phyloP scores from a whole-genome alignment of 1,284 basidiomycete species.

The Fomitopsis palustris region DNA sequence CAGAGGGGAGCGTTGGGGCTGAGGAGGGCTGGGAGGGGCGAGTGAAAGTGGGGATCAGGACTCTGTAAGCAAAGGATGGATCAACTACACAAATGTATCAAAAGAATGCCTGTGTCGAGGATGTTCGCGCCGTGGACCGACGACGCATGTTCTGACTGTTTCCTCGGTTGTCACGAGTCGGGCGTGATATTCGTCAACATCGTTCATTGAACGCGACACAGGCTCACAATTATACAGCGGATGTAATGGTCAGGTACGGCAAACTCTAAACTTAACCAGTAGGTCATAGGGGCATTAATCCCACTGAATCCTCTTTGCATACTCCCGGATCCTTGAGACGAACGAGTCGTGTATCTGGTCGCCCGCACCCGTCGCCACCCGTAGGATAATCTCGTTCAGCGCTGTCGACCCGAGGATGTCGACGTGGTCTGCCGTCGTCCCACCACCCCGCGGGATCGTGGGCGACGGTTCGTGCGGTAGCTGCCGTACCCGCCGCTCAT shows the following conservation, averaged over 20 bases:
- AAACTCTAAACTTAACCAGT: too few relatives aligned
- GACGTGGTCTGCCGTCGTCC: constrained; percentile 89
- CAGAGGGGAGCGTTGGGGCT: constrained; percentile 30
- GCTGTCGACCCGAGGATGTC: constrained; percentile 89
- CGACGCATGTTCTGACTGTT: too few relatives aligned
- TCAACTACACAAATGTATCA: too few relatives aligned
- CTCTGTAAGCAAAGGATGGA: too few relatives aligned
- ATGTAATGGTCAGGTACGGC: too few relatives aligned
- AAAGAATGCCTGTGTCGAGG: too few relatives aligned
- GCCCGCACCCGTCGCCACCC: constrained; percentile 78
- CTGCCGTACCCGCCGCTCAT: constrained; percentile 35
- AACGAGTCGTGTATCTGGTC: constrained; percentile 71
- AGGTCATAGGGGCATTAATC: constrained; percentile 33
- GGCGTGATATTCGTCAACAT: too few relatives aligned
- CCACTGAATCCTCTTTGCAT: constrained; percentile 77
- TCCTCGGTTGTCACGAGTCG: too few relatives aligned
- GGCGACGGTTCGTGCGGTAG: constrained; percentile 82
- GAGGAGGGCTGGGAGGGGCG: neutral
- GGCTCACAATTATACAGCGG: too few relatives aligned
- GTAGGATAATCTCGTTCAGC: constrained; percentile 89
- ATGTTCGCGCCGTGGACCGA: too few relatives aligned
- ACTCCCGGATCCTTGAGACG: constrained; percentile 80
- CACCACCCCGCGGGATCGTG: constrained; percentile 83
- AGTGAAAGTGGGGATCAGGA: neutral
- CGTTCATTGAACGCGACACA: too few relatives aligned